Evolutionary conservation across 2,329 filamentous ascomycete species (phyloP).

Genomic region (Ophiostoma himal-ulmi): DNA sequence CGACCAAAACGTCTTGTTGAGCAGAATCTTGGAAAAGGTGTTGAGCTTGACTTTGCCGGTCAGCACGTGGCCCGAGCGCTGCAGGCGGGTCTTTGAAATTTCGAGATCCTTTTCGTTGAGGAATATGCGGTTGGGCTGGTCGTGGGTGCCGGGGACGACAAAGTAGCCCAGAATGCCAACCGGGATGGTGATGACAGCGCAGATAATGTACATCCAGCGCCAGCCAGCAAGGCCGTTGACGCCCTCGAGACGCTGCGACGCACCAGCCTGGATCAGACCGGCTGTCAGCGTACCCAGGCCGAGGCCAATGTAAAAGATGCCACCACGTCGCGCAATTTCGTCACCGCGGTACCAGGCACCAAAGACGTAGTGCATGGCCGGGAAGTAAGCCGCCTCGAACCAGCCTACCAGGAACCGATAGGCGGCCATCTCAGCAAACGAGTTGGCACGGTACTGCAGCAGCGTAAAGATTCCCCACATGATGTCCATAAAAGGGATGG

Average conservation of each 20-base stretch:
- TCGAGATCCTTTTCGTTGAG: slow-evolving; percentile 29
- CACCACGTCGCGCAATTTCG: not conserved
- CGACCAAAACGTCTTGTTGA: slow-evolving; percentile 38
- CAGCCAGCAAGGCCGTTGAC: slow-evolving; percentile 47
- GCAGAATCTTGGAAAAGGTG: slow-evolving; percentile 33
- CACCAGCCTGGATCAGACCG: slow-evolving; percentile 59
- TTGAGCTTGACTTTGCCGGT: not conserved
- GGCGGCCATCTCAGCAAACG: slow-evolving; percentile 38
- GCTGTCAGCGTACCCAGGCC: slow-evolving; percentile 36
- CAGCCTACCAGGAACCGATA: slow-evolving; percentile 51
- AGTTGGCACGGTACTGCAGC: slow-evolving; percentile 46
- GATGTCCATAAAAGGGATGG: slow-evolving; percentile 38
- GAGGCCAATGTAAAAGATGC: not conserved
- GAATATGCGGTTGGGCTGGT: slow-evolving; percentile 34
- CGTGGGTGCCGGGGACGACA: slow-evolving; percentile 44
- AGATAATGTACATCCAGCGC: slow-evolving; percentile 50
- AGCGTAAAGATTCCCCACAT: slow-evolving; percentile 24
- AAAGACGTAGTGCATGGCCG: slow-evolving; percentile 39
- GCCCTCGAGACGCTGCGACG: slow-evolving; percentile 44
- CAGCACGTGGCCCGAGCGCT: slow-evolving; percentile 8
- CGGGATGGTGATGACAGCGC: slow-evolving; percentile 35
- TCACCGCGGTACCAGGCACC: slow-evolving; percentile 45
- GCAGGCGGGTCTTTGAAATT: not conserved
- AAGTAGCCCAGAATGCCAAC: slow-evolving; percentile 47
- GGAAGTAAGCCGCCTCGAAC: slow-evolving; percentile 49